Evolutionary conservation across 495 filamentous ascomycete species (phyloP).

Genomic region (Venustampulla echinocandica): DNA sequence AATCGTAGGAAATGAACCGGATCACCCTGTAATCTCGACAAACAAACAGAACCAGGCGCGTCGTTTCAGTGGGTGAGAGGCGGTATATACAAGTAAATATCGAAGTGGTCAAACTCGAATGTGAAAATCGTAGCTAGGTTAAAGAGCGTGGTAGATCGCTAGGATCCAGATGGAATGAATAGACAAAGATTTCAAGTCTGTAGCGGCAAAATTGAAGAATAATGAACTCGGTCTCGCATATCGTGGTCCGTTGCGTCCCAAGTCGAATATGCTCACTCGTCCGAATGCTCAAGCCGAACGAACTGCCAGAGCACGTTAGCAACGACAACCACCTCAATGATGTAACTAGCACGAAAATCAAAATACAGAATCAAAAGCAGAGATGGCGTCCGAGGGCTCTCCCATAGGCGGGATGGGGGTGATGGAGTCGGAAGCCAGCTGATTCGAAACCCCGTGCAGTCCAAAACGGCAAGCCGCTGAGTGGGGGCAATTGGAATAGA

Average conservation of each 20-base stretch:
- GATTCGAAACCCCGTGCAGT: not conserved
- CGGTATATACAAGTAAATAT: no score
- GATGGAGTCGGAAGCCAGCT: not conserved
- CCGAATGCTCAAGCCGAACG: constrained; percentile 1
- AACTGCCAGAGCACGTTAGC: constrained; percentile 9
- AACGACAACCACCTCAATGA: constrained; percentile 13
- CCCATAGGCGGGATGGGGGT: not conserved
- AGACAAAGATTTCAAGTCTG: constrained; percentile 15
- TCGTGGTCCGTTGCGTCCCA: constrained; percentile 6
- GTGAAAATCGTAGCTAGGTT: constrained; percentile 4
- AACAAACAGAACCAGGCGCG: no score
- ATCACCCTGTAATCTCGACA: no score
- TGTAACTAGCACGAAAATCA: constrained; percentile 1
- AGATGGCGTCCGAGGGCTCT: not conserved
- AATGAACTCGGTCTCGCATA: constrained; percentile 6
- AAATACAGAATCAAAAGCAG: not conserved
- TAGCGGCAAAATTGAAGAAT: constrained; percentile 1
- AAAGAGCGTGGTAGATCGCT: constrained; percentile 23
- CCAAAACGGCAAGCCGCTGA: not conserved
- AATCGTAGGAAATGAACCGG: no score
- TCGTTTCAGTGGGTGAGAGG: no score
- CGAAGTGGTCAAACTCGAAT: constrained; percentile 18
- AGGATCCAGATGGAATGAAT: constrained; percentile 18
- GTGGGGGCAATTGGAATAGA: not conserved
- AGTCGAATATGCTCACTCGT: constrained; percentile 3